Conservation (phyloP, 768 basidiomycete genomes). For the Xerocomellus amylosporus region DNA sequence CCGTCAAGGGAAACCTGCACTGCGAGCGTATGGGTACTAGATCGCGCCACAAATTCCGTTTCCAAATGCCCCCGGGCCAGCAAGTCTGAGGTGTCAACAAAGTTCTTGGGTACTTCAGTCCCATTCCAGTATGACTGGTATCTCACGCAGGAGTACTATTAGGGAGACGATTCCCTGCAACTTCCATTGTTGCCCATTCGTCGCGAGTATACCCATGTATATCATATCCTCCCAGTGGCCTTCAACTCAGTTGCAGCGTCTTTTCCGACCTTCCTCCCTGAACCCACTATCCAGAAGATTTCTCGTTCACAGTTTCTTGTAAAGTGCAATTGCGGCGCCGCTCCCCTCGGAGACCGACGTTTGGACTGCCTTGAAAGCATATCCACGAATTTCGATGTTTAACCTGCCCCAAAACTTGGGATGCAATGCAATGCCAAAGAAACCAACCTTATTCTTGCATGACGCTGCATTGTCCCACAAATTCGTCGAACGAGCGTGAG, state of each 20-base stretch:
- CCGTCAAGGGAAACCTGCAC: not conserved
- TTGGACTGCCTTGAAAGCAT: constrained; percentile 24
- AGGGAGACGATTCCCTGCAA: not conserved
- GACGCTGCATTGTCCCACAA: constrained; percentile 20
- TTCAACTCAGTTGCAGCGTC: constrained; percentile 31
- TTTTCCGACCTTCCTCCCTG: constrained; percentile 29
- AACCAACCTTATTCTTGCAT: constrained; percentile 28
- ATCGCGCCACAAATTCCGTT: no score
- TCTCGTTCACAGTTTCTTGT: constrained; percentile 28
- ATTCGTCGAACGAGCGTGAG: constrained; percentile 20
- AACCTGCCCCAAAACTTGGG: constrained; percentile 28
- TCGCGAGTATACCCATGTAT: constrained; percentile 30
- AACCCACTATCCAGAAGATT: constrained; percentile 26
- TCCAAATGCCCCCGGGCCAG: no score
- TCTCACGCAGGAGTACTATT: not conserved
- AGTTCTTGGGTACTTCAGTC: not conserved
- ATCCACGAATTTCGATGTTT: constrained; percentile 16
- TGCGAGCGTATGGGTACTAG: no score
- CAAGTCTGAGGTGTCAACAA: no score
- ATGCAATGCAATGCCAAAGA: constrained; percentile 24
- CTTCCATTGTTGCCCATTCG: constrained; percentile 24
- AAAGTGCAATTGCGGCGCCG: constrained; percentile 17
- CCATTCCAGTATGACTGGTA: not conserved
- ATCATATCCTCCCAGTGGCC: constrained; percentile 33
- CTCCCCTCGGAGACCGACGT: constrained; percentile 17